These are phyloP conservation scores for Harringtonia aguacate DNA, from an alignment of 2,329 filamentous ascomycete genomes.

Conservation along the genomic window DNA sequence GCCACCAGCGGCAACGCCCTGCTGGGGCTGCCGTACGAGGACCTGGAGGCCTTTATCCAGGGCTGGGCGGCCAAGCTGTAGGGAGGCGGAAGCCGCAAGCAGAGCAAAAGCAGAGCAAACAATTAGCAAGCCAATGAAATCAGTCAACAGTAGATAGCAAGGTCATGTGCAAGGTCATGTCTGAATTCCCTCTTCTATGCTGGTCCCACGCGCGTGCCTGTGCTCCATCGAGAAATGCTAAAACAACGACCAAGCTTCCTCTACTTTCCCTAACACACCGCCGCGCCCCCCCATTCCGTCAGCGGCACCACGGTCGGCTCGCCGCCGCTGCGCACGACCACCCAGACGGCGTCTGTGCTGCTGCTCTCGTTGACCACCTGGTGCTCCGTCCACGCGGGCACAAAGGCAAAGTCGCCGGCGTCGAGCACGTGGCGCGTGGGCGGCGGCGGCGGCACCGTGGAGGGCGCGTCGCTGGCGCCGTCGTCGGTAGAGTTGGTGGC, in stretches of 20 bases:
- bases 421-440: slow-evolving; percentile 43
- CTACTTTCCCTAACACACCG: slow-evolving; percentile 16
- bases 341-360: slow-evolving; percentile 45
- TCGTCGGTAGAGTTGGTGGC: slow-evolving; percentile 32
- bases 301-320: slow-evolving; percentile 52
- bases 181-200: too few species aligned
- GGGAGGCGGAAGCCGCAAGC: too few species aligned
- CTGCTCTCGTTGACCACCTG: slow-evolving; percentile 58
- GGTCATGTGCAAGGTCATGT: too few species aligned
- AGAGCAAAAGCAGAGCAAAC: too few species aligned
- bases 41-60: slow-evolving; percentile 9
- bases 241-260: too few species aligned
- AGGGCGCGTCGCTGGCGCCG: slow-evolving; percentile 14
- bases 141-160: neutral
- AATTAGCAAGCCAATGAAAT: too few species aligned
- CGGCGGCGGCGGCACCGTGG: slow-evolving; percentile 33
- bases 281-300: slow-evolving; percentile 47
- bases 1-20: slow-evolving; percentile 14
- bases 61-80: slow-evolving; percentile 5
- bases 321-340: slow-evolving; percentile 52
- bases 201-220: too few species aligned
- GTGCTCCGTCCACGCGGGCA: slow-evolving; percentile 61
- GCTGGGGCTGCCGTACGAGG: slow-evolving; percentile 16
- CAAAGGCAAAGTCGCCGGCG: slow-evolving; percentile 58
- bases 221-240: too few species aligned